Conservation (phyloP, 495 filamentous ascomycete species). For the Coniosporium apollinis region DNA sequence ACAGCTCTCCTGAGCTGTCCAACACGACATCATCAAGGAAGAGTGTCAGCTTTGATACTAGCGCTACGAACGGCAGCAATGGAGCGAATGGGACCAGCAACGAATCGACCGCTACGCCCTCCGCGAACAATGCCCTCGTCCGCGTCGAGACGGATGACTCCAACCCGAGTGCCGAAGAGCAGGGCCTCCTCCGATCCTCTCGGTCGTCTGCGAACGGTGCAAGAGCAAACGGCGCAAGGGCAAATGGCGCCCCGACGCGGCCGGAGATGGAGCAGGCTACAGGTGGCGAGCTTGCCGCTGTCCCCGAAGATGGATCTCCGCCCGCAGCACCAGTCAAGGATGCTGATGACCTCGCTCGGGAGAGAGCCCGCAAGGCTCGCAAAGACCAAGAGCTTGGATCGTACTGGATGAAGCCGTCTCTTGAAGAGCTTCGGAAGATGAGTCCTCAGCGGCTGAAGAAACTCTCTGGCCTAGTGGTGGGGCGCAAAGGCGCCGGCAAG, state of each 20-base stretch:
- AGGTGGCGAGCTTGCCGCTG: conserved; percentile 61
- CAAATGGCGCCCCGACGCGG: conserved; percentile 25
- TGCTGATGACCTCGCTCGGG: conserved; percentile 3
- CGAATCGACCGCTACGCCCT: not conserved
- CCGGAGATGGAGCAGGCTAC: conserved; percentile 59
- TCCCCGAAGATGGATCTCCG: conserved; percentile 48
- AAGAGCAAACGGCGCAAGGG: conserved; percentile 26
- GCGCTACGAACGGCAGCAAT: conserved; percentile 14
- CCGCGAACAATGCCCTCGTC: conserved; percentile 27
- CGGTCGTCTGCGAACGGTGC: conserved; percentile 22
- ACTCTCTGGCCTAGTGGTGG: conserved; percentile 58
- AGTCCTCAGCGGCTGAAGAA: conserved; percentile 52
- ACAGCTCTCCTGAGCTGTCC: too few relatives aligned
- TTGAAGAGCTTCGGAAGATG: conserved; percentile 57
- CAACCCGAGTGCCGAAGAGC: conserved; percentile 45
- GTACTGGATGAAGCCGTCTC: conserved; percentile 72
- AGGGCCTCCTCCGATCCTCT: conserved; percentile 47
- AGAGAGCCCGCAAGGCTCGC: conserved; percentile 14
- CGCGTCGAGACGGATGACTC: conserved; percentile 25
- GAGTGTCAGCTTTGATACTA: conserved; percentile 76
- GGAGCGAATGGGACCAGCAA: not conserved
- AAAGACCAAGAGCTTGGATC: conserved; percentile 45
- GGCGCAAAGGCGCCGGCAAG: conserved; percentile 60
- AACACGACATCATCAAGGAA: conserved; percentile 37
- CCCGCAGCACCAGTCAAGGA: conserved; percentile 13